Percentiles rank a stretch among this genome's conserved stretches.
phyloP scores from a whole-genome alignment of 1,139 yeast species.

The Pichia sp. region DNA sequence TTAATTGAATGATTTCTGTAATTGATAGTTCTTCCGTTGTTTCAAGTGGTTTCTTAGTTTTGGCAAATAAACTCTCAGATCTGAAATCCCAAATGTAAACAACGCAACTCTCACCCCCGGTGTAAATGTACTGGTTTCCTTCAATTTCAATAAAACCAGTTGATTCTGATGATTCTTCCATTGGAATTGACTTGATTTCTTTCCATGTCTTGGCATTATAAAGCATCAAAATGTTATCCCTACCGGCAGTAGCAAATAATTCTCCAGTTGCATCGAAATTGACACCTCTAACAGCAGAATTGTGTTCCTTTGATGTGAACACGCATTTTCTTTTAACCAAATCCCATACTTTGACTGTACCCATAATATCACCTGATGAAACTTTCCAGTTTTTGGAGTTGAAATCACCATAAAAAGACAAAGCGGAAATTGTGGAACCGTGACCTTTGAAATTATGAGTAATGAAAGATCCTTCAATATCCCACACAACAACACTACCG shows the following conservation, averaged over 20 bases:
- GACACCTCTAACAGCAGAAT: constrained; percentile 80
- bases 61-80: constrained; percentile 33
- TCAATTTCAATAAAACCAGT: constrained; percentile 52
- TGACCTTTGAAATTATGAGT: constrained; percentile 94
- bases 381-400: constrained; percentile 69
- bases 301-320: constrained; percentile 61
- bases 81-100: constrained; percentile 53
- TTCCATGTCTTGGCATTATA: constrained; percentile 42
- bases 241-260: constrained; percentile 69
- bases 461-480: constrained; percentile 75
- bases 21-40: constrained; percentile 65
- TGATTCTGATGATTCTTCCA: constrained; percentile 72
- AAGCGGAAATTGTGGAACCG: constrained; percentile 81
- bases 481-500: constrained; percentile 89
- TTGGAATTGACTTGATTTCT: constrained; percentile 60
- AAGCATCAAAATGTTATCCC: constrained; percentile 72
- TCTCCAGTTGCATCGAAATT: constrained; percentile 51
- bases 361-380: constrained; percentile 85
- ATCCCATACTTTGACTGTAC: constrained; percentile 85
- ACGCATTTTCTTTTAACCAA: constrained; percentile 68
- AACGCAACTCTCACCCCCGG: constrained; percentile 77
- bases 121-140: constrained; percentile 38
- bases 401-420: constrained; percentile 65
- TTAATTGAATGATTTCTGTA: constrained; percentile 39
- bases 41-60: constrained; percentile 41